Base-by-base conservation (phyloP, 208 protist species). In the Acanthamoeba castellanii region DNA sequence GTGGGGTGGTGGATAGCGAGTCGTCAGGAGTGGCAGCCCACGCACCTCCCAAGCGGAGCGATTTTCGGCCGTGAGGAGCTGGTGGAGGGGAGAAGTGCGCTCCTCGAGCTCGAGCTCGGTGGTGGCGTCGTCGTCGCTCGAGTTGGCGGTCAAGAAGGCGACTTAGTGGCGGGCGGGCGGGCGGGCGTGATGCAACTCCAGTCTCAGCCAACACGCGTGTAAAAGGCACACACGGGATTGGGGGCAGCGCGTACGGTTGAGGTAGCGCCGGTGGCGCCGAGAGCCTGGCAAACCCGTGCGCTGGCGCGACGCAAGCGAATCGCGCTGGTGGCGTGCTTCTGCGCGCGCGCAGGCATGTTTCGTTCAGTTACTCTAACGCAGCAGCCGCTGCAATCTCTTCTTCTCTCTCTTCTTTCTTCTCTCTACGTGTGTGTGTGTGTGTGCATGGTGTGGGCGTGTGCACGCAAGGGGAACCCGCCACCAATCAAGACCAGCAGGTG, bases 271-370 rank as follows among this genome's bases (percentile, higher is more conserved):
- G 82, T 89, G 34, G 47, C 82, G 82, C 3, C 82, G 47, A 45
- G 82, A 89, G 18, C 82, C 82, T 8, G 82, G 82, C 14, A 68
- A 13, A 37, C 82, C 82, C 30, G 82, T 89, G 37, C 82, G 82
- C 47, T 89, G 52, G n/a, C 82, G 25, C 27, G 47, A 89, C 1
- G 82, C 82, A 59, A 89, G 82, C 4, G 82, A 89, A 18, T 89
- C 82, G 6, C 82, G 32, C 32, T 89, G 82, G 37, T 78, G 16
- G 34, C 37, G 30, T 20, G 70, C 32, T 34, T 32, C 70, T 78
- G 37, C 14, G 3, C 5, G 61, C 4, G 27, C 30, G n/a, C 70
- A 37, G 16, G 3, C 30, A 78, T 4, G 13, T 3, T 16, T 52
- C 47, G 47, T 52, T 74, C 32, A 37, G 34, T 22, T 74, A 74